Evolutionary conservation across 2,329 filamentous ascomycete genomes (phyloP), one percentile per base, ranked within the genome.

Genomic region (Phaeosphaeriaceae sp.): DNA sequence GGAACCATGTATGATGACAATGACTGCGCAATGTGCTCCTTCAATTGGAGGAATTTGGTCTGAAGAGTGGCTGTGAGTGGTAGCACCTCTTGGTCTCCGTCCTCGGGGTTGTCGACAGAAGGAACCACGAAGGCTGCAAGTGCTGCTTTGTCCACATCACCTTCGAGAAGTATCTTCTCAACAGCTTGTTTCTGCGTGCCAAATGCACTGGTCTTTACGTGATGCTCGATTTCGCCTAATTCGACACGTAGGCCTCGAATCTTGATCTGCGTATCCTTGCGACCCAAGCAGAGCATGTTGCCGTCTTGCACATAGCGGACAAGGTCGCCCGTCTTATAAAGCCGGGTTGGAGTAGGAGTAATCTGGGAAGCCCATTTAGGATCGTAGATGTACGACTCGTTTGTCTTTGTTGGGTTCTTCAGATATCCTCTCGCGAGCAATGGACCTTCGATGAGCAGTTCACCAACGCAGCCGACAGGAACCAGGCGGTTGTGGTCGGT

Each of bases 361-460:
- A 48, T 40, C 24, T 45, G 22, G 20, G 25, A 7, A 1, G 24
- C 40, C 54, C 57, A 61, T n/a, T 51, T 48, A 1, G 83, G 82
- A 0, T 84, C 83, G 58, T 86, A 84, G 22, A 88, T 81, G 11
- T 86, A 80, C 1, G 40, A 13, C 13, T 25, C 57, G 1, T 42
- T 51, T 4, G 66, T 70, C 40, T 56, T 63, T 13, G 52, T 52
- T 0, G 63, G n/a, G 55, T 65, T 47, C 15, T 66, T 63, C 13
- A 71, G 57, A 51, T 71, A 71, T 15, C 63, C 62, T 36, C 66
- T 65, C 4, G 69, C 71, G 2, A 79, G 60, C 36, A 71, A 82
- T 0, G 81, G 81, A 0, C 85, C 85, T 60, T 87, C 84, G 20
- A 88, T 81, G 7, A 86, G 79, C 2, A 88, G 75, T 65, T 88